phyloP scores from a whole-genome alignment of 495 filamentous ascomycete genomes.

The Penicillium cinerascens region DNA sequence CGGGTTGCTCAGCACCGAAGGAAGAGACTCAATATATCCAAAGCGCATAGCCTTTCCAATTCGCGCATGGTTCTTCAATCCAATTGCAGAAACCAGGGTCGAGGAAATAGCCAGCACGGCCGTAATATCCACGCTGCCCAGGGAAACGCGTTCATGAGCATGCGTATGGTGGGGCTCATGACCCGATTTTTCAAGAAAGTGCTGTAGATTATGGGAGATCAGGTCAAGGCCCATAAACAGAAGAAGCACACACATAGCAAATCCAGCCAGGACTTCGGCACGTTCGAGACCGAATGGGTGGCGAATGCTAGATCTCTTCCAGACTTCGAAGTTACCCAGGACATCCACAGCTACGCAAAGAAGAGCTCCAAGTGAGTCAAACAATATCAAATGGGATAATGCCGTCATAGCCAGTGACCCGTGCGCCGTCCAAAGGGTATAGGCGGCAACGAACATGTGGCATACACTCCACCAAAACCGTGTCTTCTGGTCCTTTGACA shows the following conservation, averaged over 20 bases:
- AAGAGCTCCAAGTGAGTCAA: slow-evolving; percentile 86
- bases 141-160: slow-evolving; percentile 62
- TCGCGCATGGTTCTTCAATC: slow-evolving; percentile 87
- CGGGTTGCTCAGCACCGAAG: slow-evolving; percentile 80
- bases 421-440: slow-evolving; percentile 78
- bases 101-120: slow-evolving; percentile 79
- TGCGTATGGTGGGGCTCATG: slow-evolving; percentile 70
- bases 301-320: slow-evolving; percentile 86
- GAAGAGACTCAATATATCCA: slow-evolving; percentile 75
- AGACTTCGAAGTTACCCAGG: slow-evolving; percentile 92
- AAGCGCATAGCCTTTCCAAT: slow-evolving; percentile 83
- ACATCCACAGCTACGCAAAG: slow-evolving; percentile 95
- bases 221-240: slow-evolving; percentile 96
- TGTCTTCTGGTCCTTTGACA: slow-evolving; percentile 80
- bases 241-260: slow-evolving; percentile 91
- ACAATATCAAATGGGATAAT: slow-evolving; percentile 87
- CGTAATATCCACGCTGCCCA: slow-evolving; percentile 77
- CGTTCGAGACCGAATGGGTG: slow-evolving; percentile 93
- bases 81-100: slow-evolving; percentile 82
- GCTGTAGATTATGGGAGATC: slow-evolving; percentile 86
- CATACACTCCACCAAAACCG: slow-evolving; percentile 87
- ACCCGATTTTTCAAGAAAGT: slow-evolving; percentile 66
- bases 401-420: slow-evolving; percentile 92
- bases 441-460: slow-evolving; percentile 75
- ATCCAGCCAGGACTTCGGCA: slow-evolving; percentile 92